Conservation (phyloP, 192 early-diverging fungal genomes). For the Chytriomyces sp. region DNA sequence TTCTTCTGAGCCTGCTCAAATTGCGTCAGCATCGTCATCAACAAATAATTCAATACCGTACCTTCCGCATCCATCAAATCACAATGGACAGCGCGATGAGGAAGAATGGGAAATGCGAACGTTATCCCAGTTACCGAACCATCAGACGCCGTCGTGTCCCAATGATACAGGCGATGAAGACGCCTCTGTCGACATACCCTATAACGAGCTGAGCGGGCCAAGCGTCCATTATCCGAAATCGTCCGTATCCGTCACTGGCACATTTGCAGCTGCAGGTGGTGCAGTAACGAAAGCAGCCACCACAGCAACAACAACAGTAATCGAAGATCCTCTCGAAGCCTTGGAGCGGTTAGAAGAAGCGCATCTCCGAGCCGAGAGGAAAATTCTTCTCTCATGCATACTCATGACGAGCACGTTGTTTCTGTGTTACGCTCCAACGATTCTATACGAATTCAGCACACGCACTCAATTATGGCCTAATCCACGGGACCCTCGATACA, state of each 20-base stretch:
- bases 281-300: background rate
- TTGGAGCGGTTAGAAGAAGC: background rate
- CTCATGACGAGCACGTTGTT: background rate
- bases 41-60: background rate
- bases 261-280: too few species aligned
- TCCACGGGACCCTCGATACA: background rate
- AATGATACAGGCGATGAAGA: background rate
- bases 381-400: background rate
- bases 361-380: background rate
- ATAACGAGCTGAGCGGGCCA: too few species aligned
- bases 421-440: background rate
- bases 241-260: too few species aligned
- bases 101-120: background rate
- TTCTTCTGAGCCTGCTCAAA: background rate
- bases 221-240: too few species aligned
- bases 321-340: background rate
- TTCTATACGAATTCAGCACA: background rate
- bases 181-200: background rate
- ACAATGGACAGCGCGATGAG: too few species aligned
- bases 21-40: background rate
- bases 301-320: background rate
- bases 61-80: background rate
- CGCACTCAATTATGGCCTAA: background rate
- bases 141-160: background rate
- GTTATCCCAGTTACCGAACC: background rate